Conservation (phyloP, 306 rosid genomes). For the Luffa aegyptiaca region DNA sequence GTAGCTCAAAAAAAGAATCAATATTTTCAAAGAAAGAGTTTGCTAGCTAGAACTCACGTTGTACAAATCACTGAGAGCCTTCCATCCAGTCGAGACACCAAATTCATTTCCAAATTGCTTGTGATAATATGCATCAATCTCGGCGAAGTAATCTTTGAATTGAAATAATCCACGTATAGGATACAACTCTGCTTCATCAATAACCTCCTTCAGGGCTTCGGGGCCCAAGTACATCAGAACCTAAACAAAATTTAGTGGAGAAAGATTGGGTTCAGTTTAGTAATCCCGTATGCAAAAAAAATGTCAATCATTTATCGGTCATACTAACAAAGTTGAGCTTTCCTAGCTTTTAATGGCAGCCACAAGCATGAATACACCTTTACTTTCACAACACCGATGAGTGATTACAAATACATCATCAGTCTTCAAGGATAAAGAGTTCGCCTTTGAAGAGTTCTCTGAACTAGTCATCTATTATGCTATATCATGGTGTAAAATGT, state of each 20-base stretch:
- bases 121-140: slow-evolving; percentile 81
- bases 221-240: slow-evolving; percentile 93
- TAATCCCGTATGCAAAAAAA: background rate
- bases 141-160: slow-evolving; percentile 70
- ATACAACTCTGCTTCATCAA: slow-evolving; percentile 79
- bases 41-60: slow-evolving; percentile 47
- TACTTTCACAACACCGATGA: background rate
- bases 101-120: slow-evolving; percentile 51
- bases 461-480: too few relatives aligned
- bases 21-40: background rate
- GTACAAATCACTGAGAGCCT: slow-evolving; percentile 54
- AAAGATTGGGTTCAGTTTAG: slow-evolving; percentile 9
- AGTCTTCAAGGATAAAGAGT: too few relatives aligned
- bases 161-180: slow-evolving; percentile 91
- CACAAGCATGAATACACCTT: background rate
- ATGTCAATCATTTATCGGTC: background rate
- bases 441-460: too few relatives aligned
- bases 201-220: slow-evolving; percentile 48
- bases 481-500: too few relatives aligned
- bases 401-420: too few relatives aligned
- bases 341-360: background rate
- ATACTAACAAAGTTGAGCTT: background rate
- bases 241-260: slow-evolving; percentile 23
- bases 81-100: slow-evolving; percentile 89
- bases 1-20: background rate